Percentiles rank a stretch among this genome's conserved stretches.
These are phyloP conservation scores for Vinca major DNA, from an alignment of 305 asterid species.

Conservation along the genomic window DNA sequence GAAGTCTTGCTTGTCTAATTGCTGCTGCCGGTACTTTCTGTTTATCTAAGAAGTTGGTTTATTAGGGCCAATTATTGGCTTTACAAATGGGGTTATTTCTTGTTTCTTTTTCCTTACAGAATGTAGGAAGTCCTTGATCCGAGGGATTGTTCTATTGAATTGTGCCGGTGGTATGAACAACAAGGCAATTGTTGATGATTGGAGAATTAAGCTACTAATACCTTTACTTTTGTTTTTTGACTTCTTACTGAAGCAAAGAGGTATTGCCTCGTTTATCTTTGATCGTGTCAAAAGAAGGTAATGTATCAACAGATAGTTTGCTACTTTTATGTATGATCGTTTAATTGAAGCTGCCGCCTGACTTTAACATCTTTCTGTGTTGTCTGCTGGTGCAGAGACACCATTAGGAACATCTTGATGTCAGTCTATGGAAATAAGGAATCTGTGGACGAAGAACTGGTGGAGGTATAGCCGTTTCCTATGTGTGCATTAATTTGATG, in stretches of 20 bases:
- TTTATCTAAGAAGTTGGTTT: neutral
- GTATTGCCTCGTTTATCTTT: constrained; percentile 54
- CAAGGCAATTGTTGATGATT: constrained; percentile 91
- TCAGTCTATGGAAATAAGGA: constrained; percentile 79
- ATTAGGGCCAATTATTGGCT: neutral
- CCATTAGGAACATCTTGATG: constrained; percentile 42
- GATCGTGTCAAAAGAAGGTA: constrained; percentile 62
- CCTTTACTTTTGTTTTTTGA: constrained; percentile 78
- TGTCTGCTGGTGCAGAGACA: constrained; percentile 41
- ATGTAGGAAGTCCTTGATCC: constrained; percentile 35
- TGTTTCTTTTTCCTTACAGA: constrained; percentile 28
- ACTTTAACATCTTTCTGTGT: constrained; percentile 1
- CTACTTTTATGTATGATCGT: neutral
- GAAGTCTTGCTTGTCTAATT: constrained; percentile 91
- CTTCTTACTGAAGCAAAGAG: constrained; percentile 60
- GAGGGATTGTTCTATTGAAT: constrained; percentile 71
- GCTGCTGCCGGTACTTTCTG: constrained; percentile 65
- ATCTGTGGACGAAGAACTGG: constrained; percentile 73
- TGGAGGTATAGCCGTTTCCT: constrained; percentile 40
- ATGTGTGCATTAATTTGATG: neutral
- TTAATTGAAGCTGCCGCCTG: neutral
- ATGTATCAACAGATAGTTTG: constrained; percentile 5
- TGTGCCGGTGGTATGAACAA: constrained; percentile 98
- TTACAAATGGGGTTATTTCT: neutral
- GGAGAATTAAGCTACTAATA: constrained; percentile 73